Evolutionary conservation across 2,329 filamentous ascomycete genomes (phyloP).

Genomic region (Sarocladium strictum): DNA sequence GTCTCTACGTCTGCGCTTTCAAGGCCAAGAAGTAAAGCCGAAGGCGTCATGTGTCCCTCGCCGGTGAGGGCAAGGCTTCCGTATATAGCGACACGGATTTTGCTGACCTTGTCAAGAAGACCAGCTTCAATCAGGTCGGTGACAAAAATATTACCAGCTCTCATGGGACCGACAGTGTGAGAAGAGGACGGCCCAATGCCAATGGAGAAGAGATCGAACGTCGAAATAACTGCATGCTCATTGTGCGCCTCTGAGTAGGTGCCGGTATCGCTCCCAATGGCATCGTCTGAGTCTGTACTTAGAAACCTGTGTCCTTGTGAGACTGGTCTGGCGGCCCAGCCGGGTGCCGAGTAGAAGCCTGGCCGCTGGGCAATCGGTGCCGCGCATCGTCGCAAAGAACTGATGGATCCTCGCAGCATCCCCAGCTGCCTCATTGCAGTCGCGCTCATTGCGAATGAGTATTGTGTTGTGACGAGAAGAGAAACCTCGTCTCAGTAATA

Average conservation of each 20-base stretch:
- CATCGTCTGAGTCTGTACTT: constrained; percentile 12
- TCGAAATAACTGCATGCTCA: constrained; percentile 46
- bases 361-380: neutral
- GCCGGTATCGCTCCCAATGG: constrained; percentile 28
- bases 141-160: constrained; percentile 45
- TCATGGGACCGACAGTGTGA: constrained; percentile 46
- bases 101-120: constrained; percentile 37
- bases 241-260: constrained; percentile 43
- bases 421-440: constrained; percentile 5
- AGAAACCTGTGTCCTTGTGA: neutral
- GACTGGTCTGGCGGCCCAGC: neutral
- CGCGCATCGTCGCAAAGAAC: neutral
- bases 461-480: neutral
- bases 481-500: neutral
- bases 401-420: constrained; percentile 1
- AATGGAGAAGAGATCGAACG: constrained; percentile 46
- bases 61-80: constrained; percentile 45
- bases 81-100: constrained; percentile 42
- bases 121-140: constrained; percentile 39
- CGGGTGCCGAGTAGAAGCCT: neutral
- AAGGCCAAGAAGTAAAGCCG: constrained; percentile 41
- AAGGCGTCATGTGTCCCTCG: constrained; percentile 47
- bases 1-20: constrained; percentile 44
- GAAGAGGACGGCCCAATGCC: constrained; percentile 46
- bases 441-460: neutral